Percentiles rank a stretch among this genome's conserved stretches.
phyloP scores from a whole-genome alignment of 2,329 filamentous ascomycete species.

The Xylariaceae sp. region DNA sequence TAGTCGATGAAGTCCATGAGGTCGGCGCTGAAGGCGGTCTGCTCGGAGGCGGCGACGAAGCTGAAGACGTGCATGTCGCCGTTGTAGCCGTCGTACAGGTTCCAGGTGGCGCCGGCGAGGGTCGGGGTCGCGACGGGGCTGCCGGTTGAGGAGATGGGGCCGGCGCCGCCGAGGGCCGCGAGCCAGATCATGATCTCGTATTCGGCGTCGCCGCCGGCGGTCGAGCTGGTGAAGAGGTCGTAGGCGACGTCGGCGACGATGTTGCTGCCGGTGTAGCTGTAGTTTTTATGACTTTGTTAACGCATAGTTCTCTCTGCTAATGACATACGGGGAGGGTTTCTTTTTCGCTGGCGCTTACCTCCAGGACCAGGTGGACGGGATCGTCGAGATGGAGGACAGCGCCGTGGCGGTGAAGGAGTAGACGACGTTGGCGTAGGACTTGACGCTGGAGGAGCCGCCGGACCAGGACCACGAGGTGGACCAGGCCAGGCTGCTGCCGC shows the following conservation, averaged over 20 bases:
- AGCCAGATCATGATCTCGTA: constrained; percentile 51
- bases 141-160: constrained; percentile 38
- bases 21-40: constrained; percentile 48
- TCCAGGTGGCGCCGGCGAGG: constrained; percentile 47
- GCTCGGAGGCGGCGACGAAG: constrained; percentile 34
- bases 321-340: not conserved
- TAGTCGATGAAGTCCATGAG: constrained; percentile 51
- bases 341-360: constrained; percentile 30
- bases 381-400: constrained; percentile 31
- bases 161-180: constrained; percentile 22
- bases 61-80: constrained; percentile 53
- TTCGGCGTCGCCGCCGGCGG: constrained; percentile 39
- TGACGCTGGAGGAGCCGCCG: constrained; percentile 36
- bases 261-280: constrained; percentile 41
- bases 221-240: constrained; percentile 51
- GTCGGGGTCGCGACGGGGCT: constrained; percentile 47
- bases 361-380: constrained; percentile 36
- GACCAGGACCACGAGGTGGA: constrained; percentile 40
- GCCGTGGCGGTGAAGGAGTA: constrained; percentile 26
- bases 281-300: not conserved
- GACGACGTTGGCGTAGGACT: constrained; percentile 43
- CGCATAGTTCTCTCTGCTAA: not conserved
- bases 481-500: constrained; percentile 34
- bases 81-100: constrained; percentile 53
- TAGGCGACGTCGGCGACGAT: constrained; percentile 56